These are phyloP conservation scores for Psidium friedrichsthalianum DNA, from an alignment of 345 rosid species.

Conservation along the genomic window DNA sequence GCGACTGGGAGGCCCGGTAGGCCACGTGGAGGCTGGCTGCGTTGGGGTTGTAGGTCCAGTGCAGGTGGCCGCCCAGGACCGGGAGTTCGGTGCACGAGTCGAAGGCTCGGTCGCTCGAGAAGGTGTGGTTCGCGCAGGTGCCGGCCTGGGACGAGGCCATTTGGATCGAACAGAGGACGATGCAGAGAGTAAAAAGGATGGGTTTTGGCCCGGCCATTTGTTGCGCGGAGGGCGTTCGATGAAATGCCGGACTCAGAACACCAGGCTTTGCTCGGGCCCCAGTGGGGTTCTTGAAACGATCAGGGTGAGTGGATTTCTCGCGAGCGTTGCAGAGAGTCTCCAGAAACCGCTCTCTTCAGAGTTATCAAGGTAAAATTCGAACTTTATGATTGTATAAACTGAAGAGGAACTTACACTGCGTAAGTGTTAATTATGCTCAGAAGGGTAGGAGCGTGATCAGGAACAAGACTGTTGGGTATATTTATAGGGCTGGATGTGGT, in stretches of 20 bases:
- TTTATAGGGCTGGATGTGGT: neutral
- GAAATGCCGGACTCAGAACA: neutral
- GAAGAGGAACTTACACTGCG: neutral
- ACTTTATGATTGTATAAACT: neutral
- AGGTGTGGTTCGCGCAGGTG: conserved; percentile 12
- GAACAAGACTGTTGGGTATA: neutral
- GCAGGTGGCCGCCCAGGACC: conserved; percentile 16
- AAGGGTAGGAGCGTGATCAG: neutral
- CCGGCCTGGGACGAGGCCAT: neutral
- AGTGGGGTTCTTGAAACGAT: neutral
- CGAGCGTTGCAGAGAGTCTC: neutral
- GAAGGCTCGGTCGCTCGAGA: conserved; percentile 9
- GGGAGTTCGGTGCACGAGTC: conserved; percentile 21
- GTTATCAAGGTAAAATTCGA: neutral
- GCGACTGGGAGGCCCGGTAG: conserved; percentile 19
- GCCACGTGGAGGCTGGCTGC: conserved; percentile 23
- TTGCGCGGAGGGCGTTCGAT: neutral
- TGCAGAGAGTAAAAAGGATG: neutral
- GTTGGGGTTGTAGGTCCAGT: conserved; percentile 25
- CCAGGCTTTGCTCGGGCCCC: neutral
- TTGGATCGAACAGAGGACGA: neutral
- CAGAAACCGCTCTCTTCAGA: neutral
- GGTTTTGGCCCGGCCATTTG: neutral
- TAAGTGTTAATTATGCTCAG: neutral
- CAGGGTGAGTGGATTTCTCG: neutral